Percentiles rank a stretch among this genome's conserved stretches.
Conservation (phyloP, 495 filamentous ascomycete species). For the Xylaria venustula region DNA sequence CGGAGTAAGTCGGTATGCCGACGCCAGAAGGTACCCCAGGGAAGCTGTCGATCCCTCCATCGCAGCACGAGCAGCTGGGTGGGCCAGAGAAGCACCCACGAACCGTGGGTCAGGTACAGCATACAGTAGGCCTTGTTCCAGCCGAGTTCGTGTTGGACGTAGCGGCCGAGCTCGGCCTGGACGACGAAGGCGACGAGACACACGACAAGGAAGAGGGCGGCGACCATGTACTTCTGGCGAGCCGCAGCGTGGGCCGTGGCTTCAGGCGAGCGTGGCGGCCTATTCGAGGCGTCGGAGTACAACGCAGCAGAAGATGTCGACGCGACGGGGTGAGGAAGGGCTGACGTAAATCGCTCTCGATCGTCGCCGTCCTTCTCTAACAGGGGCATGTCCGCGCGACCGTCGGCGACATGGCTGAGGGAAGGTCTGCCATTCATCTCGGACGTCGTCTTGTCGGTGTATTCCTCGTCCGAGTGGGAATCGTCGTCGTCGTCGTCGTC, state of each 20-base stretch:
- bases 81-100: constrained; percentile 88
- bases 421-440: constrained; percentile 30
- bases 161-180: constrained; percentile 92
- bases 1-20: constrained; percentile 71
- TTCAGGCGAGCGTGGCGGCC: constrained; percentile 61
- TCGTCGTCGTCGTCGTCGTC: constrained; percentile 19
- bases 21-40: constrained; percentile 87
- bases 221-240: constrained; percentile 79
- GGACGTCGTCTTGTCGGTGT: constrained; percentile 15
- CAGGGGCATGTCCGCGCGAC: constrained; percentile 54
- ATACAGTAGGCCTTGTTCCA: constrained; percentile 99
- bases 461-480: constrained; percentile 25
- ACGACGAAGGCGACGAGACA: constrained; percentile 79
- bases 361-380: constrained; percentile 43
- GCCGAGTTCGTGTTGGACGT: constrained; percentile 81
- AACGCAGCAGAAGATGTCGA: constrained; percentile 23
- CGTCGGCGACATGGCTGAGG: constrained; percentile 49
- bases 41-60: constrained; percentile 54
- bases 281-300: constrained; percentile 50
- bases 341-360: constrained; percentile 14
- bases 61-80: constrained; percentile 77
- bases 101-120: constrained; percentile 95
- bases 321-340: constrained; percentile 16
- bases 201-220: constrained; percentile 74
- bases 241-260: constrained; percentile 57